Conservation (phyloP, 2,329 filamentous ascomycete species). For the Exophiala dermatitidis region DNA sequence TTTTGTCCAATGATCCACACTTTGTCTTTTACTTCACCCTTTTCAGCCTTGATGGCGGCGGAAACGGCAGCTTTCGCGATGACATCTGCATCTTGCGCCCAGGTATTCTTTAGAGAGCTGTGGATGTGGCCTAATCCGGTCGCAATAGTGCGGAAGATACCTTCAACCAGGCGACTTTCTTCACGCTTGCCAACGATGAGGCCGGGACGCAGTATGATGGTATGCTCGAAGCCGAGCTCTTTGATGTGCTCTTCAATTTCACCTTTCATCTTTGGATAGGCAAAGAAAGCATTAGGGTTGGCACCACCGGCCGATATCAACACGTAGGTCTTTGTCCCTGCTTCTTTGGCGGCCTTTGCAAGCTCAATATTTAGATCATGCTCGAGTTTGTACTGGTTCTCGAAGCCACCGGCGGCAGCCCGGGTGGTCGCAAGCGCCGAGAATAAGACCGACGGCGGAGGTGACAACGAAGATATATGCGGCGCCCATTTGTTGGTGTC, state of each 20-base stretch:
- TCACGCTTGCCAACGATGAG: conserved; percentile 66
- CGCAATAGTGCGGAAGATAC: conserved; percentile 50
- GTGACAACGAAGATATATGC: conserved; percentile 49
- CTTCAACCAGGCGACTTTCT: conserved; percentile 53
- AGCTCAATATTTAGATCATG: conserved; percentile 77
- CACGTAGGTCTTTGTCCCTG: conserved; percentile 67
- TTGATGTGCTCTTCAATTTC: conserved; percentile 75
- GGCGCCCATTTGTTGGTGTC: conserved; percentile 64
- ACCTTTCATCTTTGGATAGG: conserved; percentile 68
- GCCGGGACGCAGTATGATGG: conserved; percentile 67
- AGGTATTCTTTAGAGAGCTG: conserved; percentile 52
- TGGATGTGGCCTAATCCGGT: conserved; percentile 50
- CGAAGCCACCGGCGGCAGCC: conserved; percentile 64
- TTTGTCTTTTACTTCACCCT: conserved; percentile 38
- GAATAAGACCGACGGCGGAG: conserved; percentile 59
- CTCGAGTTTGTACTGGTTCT: conserved; percentile 79
- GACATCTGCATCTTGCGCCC: conserved; percentile 66
- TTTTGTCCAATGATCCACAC: conserved; percentile 35
- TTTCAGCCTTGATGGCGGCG: conserved; percentile 35
- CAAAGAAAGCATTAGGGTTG: conserved; percentile 47
- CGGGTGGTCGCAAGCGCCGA: conserved; percentile 76
- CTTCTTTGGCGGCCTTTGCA: conserved; percentile 64
- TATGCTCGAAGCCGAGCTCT: conserved; percentile 66
- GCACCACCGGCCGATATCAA: conserved; percentile 58
- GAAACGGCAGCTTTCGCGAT: conserved; percentile 48